Conservation (phyloP, 2,329 filamentous ascomycete genomes). For the Exophiala calicioides region DNA sequence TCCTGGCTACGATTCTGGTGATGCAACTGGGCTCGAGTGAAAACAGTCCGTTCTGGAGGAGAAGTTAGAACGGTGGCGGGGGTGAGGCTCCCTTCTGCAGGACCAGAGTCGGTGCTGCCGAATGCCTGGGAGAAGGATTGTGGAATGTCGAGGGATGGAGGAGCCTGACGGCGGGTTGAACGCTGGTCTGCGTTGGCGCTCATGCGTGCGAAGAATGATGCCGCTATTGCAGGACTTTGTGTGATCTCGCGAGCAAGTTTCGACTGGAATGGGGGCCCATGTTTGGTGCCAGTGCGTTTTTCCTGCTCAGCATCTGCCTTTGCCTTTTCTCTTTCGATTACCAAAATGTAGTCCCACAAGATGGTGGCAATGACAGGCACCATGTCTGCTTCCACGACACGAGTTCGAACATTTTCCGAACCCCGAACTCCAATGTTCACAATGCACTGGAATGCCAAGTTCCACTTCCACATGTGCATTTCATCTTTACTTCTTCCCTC, state of each 20-base stretch:
- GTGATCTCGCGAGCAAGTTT: slow-evolving; percentile 32
- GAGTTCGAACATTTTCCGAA: slow-evolving; percentile 88
- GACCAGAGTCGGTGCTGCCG: slow-evolving; percentile 45
- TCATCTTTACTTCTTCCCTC: slow-evolving; percentile 95
- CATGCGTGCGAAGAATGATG: slow-evolving; percentile 49
- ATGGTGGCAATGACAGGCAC: slow-evolving; percentile 98
- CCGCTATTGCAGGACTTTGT: slow-evolving; percentile 36
- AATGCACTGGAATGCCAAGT: slow-evolving; percentile 96
- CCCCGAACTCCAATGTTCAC: slow-evolving; percentile 98
- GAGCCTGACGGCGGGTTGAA: slow-evolving; percentile 71
- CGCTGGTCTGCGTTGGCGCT: slow-evolving; percentile 60
- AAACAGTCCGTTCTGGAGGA: slow-evolving; percentile 69
- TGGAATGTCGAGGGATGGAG: slow-evolving; percentile 79
- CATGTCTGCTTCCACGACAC: slow-evolving; percentile 98
- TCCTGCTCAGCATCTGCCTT: slow-evolving; percentile 76
- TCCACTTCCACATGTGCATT: slow-evolving; percentile 99
- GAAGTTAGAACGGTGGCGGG: slow-evolving; percentile 67
- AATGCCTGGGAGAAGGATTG: slow-evolving; percentile 53
- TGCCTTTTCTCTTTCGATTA: slow-evolving; percentile 87
- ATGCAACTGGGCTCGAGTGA: slow-evolving; percentile 52
- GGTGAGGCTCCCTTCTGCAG: slow-evolving; percentile 63
- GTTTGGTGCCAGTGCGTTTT: slow-evolving; percentile 38
- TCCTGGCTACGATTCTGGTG: slow-evolving; percentile 51
- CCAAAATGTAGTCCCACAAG: slow-evolving; percentile 96
- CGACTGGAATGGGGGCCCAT: slow-evolving; percentile 36